A percentile compares a stretch with the other conserved stretches of the same genome.
These are phyloP conservation scores for Globisporangium echinulatum DNA, from an alignment of 352 stramenopile genomes.

Conservation along the genomic window DNA sequence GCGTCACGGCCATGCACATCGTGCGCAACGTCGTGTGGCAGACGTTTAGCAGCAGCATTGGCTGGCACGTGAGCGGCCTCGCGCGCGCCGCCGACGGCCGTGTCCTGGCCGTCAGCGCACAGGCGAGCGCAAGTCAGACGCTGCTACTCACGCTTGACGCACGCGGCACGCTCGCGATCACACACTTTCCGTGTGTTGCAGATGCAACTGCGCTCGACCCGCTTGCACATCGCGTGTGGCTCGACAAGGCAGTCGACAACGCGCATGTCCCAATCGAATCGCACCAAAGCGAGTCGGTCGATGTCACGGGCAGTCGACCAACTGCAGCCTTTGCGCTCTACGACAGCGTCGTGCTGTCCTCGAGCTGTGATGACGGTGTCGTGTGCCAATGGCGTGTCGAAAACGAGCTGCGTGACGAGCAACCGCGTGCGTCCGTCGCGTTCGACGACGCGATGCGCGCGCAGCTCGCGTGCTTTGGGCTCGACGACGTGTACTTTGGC, in stretches of 20 bases:
- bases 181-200: constrained; percentile 13
- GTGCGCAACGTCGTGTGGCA: constrained; percentile 53
- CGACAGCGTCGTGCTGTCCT: constrained; percentile 47
- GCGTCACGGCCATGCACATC: constrained; percentile 32
- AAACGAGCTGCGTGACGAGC: constrained; percentile 36
- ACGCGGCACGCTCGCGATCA: constrained; percentile 10
- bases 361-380: constrained; percentile 31
- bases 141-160: constrained; percentile 9
- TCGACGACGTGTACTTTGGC: constrained; percentile 41
- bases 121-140: constrained; percentile 12
- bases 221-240: constrained; percentile 11
- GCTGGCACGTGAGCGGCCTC: constrained; percentile 32
- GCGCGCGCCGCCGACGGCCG: too few relatives aligned
- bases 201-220: not conserved
- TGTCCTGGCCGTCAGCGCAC: not conserved
- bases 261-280: not conserved
- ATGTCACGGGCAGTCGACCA: not conserved
- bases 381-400: constrained; percentile 71
- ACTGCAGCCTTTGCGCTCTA: constrained; percentile 48
- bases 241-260: constrained; percentile 11
- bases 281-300: not conserved
- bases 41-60: constrained; percentile 36
- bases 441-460: constrained; percentile 20
- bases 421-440: constrained; percentile 23
- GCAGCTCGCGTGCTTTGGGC: constrained; percentile 17